phyloP scores from a whole-genome alignment of 164 flowering plant genomes.

The Tetracentron sinense region DNA sequence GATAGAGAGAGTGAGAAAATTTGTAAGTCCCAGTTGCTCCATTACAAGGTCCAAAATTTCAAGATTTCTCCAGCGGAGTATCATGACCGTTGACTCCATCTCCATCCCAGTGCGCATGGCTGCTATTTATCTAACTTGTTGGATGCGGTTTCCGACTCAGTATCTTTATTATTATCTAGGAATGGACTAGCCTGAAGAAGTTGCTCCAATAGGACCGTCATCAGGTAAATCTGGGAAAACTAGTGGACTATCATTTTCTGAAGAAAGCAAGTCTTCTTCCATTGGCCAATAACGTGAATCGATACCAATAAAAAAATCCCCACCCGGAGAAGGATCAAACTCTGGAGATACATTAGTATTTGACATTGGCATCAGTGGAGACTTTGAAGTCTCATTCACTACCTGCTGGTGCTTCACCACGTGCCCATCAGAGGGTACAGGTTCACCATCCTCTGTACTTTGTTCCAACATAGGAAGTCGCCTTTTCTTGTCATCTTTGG shows the following conservation, averaged over 20 bases:
- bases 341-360: conserved; percentile 26
- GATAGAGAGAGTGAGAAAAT: too few relatives aligned
- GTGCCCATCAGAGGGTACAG: conserved; percentile 30
- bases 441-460: conserved; percentile 31
- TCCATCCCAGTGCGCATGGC: too few relatives aligned
- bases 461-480: conserved; percentile 30
- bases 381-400: conserved; percentile 19
- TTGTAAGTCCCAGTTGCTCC: too few relatives aligned
- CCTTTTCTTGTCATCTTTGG: conserved; percentile 38
- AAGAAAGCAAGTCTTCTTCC: conserved; percentile 35
- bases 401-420: conserved; percentile 56
- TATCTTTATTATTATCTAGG: conserved; percentile 19
- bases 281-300: conserved; percentile 38
- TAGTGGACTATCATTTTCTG: conserved; percentile 32
- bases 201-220: conserved; percentile 39
- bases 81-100: too few relatives aligned
- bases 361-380: conserved; percentile 18
- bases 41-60: too few relatives aligned
- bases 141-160: too few relatives aligned
- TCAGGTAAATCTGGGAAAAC: conserved; percentile 40
- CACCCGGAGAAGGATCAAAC: conserved; percentile 31
- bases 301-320: conserved; percentile 41
- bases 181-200: conserved; percentile 38
- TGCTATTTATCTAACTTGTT: too few relatives aligned
- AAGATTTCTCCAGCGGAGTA: too few relatives aligned